Evolutionary conservation across 129 eudicot genomes (phyloP), one percentile per base, ranked within the genome.

Genomic region (Tanacetum coccineum): DNA sequence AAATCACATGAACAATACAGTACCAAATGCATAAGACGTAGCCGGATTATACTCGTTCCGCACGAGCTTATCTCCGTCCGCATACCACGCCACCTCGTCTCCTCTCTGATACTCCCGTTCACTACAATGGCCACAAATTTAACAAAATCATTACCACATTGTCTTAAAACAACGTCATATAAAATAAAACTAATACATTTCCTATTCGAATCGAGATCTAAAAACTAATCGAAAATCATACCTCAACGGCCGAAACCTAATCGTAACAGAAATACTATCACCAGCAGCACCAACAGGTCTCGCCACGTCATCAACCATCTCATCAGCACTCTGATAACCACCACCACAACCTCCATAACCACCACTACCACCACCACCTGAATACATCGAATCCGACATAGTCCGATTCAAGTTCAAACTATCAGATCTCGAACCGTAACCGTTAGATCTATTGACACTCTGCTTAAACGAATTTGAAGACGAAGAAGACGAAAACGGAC

Each of bases 201-300:
- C 25, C 25, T 22, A 26, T 61, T 13, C 50, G 62, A 73, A 26
- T 52, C 40, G n/a, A 76, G 70, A 76, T 76, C 80, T 42, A 25
- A 17, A 14, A 12, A 30, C 9, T 64, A 30, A 17, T 49, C 19
- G 46, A 12, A 68, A 62, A 52, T 19, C 74, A 93, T 78, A 93
- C 99, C 86, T 93, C 82, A 93, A 39, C n/a, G 99, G 99, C 68
- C 99, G 76, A 85, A 93, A 93, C 50, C 99, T 83, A 74, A 93
- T 82, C 44, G 99, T 93, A n/a, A 93, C 99, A 7, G 99, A 93
- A 67, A 93, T 93, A 72, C 99, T 93, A 62, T 89, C 99, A 7
- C 86, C 87, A 17, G 66, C 80, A 17, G 14, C 87, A 17, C 75
- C 80, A 15, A 13, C 80, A 54, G 96, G 78, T 85, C 89, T 67